These are phyloP conservation scores for Hevea brasiliensis DNA, from an alignment of 345 rosid species.

Conservation along the genomic window DNA sequence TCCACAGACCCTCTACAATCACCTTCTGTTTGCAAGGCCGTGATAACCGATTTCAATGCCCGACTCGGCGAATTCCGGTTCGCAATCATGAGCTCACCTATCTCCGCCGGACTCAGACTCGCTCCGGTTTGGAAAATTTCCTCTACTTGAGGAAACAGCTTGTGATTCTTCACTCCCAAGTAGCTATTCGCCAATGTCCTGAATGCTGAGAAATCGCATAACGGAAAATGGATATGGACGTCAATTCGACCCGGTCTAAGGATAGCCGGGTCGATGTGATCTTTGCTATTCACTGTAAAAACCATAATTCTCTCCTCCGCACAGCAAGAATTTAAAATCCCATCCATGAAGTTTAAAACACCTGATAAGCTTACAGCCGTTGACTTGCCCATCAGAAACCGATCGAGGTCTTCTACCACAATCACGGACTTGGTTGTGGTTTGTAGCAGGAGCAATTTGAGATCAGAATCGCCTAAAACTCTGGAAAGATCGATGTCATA, in stretches of 20 bases:
- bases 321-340: constrained; percentile 55
- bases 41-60: constrained; percentile 80
- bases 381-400: constrained; percentile 49
- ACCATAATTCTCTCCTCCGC: constrained; percentile 79
- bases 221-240: constrained; percentile 80
- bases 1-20: constrained; percentile 45
- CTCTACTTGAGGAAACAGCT: constrained; percentile 84
- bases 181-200: constrained; percentile 69
- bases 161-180: constrained; percentile 87
- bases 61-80: constrained; percentile 93
- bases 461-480: constrained; percentile 58
- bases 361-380: constrained; percentile 56
- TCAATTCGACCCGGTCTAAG: constrained; percentile 83
- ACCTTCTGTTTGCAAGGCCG: constrained; percentile 72
- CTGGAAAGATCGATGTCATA: constrained; percentile 70
- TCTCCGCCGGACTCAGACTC: constrained; percentile 80
- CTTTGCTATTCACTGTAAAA: constrained; percentile 65
- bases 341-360: constrained; percentile 68
- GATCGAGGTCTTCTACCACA: constrained; percentile 70
- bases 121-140: constrained; percentile 78
- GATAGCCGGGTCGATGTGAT: constrained; percentile 57
- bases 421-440: constrained; percentile 53
- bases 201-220: constrained; percentile 79
- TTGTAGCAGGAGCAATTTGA: constrained; percentile 54
- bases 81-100: constrained; percentile 87